Evolutionary conservation across 768 basidiomycete genomes (phyloP).

Genomic region (Mycena galericulata): DNA sequence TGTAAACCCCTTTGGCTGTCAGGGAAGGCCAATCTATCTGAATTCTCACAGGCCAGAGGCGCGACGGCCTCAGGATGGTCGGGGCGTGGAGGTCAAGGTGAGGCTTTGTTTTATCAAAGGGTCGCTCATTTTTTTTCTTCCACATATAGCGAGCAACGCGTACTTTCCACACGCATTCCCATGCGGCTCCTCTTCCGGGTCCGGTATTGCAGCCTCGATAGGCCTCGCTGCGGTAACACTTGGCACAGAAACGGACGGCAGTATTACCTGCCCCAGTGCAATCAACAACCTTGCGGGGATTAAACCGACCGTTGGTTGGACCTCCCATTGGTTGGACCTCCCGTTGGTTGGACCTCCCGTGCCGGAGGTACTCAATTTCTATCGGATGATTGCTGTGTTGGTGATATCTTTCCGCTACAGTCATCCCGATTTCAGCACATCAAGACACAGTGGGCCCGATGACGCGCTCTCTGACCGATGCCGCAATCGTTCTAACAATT

Average conservation of each 20-base stretch:
- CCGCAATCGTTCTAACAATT: conserved; percentile 63
- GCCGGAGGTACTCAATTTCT: conserved; percentile 57
- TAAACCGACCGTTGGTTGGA: conserved; percentile 70
- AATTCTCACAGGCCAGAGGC: conserved; percentile 64
- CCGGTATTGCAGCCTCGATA: conserved; percentile 64
- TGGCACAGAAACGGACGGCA: conserved; percentile 66
- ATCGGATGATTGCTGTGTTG: not conserved
- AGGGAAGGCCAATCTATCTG: conserved; percentile 69
- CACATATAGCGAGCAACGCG: conserved; percentile 55
- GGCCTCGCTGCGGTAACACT: conserved; percentile 62
- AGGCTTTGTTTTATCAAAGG: not conserved
- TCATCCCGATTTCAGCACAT: conserved; percentile 67
- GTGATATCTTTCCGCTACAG: conserved; percentile 41
- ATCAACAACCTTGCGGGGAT: conserved; percentile 69
- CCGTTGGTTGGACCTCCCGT: conserved; percentile 67
- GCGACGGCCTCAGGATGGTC: conserved; percentile 67
- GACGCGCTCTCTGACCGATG: conserved; percentile 63
- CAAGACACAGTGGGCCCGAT: conserved; percentile 73
- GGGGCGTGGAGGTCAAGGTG: conserved; percentile 62
- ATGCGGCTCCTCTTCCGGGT: conserved; percentile 70
- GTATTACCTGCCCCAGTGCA: conserved; percentile 63
- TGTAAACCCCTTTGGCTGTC: too few relatives aligned
- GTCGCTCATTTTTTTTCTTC: too few relatives aligned
- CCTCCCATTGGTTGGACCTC: conserved; percentile 70
- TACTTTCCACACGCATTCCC: conserved; percentile 65